Evolutionary conservation across 768 basidiomycete genomes (phyloP), one percentile per base, ranked within the genome.

Genomic region (Termitomyces sp.): DNA sequence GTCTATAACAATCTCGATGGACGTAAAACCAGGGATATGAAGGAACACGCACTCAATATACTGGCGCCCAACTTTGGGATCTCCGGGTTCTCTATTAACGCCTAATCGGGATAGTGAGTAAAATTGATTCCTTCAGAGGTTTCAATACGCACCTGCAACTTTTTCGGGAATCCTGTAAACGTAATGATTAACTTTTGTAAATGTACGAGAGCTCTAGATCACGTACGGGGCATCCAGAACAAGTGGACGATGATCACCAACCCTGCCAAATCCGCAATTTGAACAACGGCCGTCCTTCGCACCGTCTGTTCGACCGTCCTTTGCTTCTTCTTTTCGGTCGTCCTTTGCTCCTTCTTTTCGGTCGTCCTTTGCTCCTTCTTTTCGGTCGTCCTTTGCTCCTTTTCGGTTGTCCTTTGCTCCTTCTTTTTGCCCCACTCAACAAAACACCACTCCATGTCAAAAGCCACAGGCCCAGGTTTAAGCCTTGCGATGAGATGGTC

Each of bases 361-460:
- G n/a, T n/a, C n/a, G n/a, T n/a, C n/a, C 28, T 28, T 28, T 28
- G 28, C 13, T 40, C 24, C 39, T 46, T 35, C 5, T 57, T 55
- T 9, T 28, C n/a, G n/a, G n/a, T n/a, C n/a, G n/a, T n/a, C n/a
- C n/a, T n/a, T n/a, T n/a, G n/a, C n/a, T n/a, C n/a, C n/a, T n/a
- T n/a, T n/a, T n/a, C n/a, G n/a, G n/a, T n/a, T n/a, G n/a, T n/a
- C n/a, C 28, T 28, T 28, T 28, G 28, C 13, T 40, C 24, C 39
- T 46, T 35, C 5, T 57, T 55, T 9, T 28, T 15, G 6, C 28
- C 12, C 22, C 16, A 28, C 28, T 28, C 4, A 0, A 40, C 68
- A 20, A 72, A 71, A 32, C 70, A 68, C 75, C 75, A 76, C 60
- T 76, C 75, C 49, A 74, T 66, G 59, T 76, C 75, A 38, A 75